Base-by-base conservation (phyloP, 495 filamentous ascomycete species). In the Gamarada debralockiae region DNA sequence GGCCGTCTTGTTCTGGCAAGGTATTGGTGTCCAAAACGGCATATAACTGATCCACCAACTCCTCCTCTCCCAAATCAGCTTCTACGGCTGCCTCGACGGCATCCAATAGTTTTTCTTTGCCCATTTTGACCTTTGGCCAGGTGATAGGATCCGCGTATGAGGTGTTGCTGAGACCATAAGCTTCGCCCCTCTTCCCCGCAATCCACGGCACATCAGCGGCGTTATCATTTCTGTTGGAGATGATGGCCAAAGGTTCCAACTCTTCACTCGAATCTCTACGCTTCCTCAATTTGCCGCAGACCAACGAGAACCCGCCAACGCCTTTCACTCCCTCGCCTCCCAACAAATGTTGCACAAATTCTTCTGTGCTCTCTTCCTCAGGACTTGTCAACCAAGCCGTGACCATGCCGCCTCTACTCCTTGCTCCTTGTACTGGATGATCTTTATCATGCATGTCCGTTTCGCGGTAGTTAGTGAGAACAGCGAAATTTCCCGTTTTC, bases 391-490 rank as follows among this genome's bases (percentile, higher is more conserved):
- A 69, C 80, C 90, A 97, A n/a, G 81, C 84, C 44, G 86, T 95
- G 33, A 95, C 87, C 69, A 97, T 89, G 12, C 74, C 80, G 17
- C 93, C 93, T 25, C 93, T 81, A 63, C 87, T 92, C 51, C 80
- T 77, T 39, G 73, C 72, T 8, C 81, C 85, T 44, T 71, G 62
- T 21, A 83, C 67, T 34, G 83, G 71, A 53, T 77, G 73, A 27
- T 69, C 68, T 5, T 70, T 63, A 62, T 76, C 70, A 55, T 73
- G 62, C 13, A 71, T 66, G 40, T 80, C 81, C 45, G 82, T 76
- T 72, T 97, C 93, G 48, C 89, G 86, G 64, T 90, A 97, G 73
- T 99, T 99, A 48, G 95, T 97, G 31, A 99, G 77, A 31, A 95
- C 84, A 12, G 95, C 92, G 42, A 99, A 70, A 54, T 89, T 89